phyloP scores from a whole-genome alignment of 805 yeast species.

The Wickerhamomyces pijperi region DNA sequence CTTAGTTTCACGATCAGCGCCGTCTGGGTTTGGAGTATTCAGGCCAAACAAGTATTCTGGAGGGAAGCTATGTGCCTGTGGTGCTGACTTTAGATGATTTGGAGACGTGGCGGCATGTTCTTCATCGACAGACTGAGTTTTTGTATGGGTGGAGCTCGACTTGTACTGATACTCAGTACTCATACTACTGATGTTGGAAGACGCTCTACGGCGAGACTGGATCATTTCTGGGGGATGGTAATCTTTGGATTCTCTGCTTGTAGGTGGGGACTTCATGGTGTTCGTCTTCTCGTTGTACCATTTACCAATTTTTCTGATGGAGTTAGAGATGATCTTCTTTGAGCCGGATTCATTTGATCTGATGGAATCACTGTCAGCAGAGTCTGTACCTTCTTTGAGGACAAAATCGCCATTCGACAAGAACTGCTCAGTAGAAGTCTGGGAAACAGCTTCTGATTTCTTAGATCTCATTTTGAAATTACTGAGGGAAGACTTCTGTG shows the following conservation, averaged over 20 bases:
- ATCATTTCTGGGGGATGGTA: slow-evolving; percentile 54
- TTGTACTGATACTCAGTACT: background rate
- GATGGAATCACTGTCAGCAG: slow-evolving; percentile 5
- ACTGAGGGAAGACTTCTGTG: slow-evolving; percentile 4
- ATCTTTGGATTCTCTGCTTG: slow-evolving; percentile 2
- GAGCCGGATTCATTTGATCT: slow-evolving; percentile 10
- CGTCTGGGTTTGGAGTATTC: slow-evolving; percentile 10
- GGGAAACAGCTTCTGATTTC: slow-evolving; percentile 14
- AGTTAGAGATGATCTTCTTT: slow-evolving; percentile 27
- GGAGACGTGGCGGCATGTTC: background rate
- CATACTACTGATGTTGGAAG: slow-evolving; percentile 11
- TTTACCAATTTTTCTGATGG: slow-evolving; percentile 51
- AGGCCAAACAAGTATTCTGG: slow-evolving; percentile 15
- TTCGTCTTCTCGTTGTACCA: slow-evolving; percentile 51
- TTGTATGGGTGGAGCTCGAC: background rate
- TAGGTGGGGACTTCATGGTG: slow-evolving; percentile 2
- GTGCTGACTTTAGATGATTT: slow-evolving; percentile 10
- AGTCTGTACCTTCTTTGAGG: slow-evolving; percentile 6
- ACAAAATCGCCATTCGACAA: slow-evolving; percentile 20
- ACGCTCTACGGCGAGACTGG: slow-evolving; percentile 35
- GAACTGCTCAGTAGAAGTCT: slow-evolving; percentile 18
- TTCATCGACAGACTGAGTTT: background rate
- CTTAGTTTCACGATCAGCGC: slow-evolving; percentile 4
- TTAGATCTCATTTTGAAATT: slow-evolving; percentile 1
- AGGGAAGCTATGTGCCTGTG: slow-evolving; percentile 19